Base-by-base conservation (phyloP, 176 grass and related monocot genomes). In the Oryza glaberrima region DNA sequence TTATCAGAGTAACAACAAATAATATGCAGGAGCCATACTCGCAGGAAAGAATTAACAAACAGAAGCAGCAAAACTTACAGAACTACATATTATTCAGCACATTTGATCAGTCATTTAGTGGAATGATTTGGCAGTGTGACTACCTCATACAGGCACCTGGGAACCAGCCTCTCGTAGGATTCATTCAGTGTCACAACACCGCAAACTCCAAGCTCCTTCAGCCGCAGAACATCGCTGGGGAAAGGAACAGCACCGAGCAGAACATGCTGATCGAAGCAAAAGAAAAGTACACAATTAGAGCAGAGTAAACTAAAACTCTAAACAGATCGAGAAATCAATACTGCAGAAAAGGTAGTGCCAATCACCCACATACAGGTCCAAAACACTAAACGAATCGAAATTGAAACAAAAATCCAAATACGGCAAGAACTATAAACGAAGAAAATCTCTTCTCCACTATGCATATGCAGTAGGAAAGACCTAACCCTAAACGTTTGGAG, bases 121-220 rank as follows among this genome's bases (percentile, higher is more conserved):
- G 5, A 6, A 82, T 73, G 23, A 44, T 30, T 65, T 66, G 70
- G 44, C 23, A 5, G 47, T 30, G 70, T 43, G 45, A 83, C 74
- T 84, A 98, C 96, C 87, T 86, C 76, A 54, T 98, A 98, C n/a
- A 98, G 67, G 26, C 88, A 90, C 47, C 60, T 76, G 56, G 96
- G 91, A 40, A 98, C 96, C 28, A 98, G 91, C 51, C 93, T 92
- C 88, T 98, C 96, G 67, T 95, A 98, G 19, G 93, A 94, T 81
- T 98, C 93, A 51, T 98, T 98, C 49, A 98, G 58, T 75, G 96
- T 98, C 52, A 98, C 89, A 11, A 98, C 93, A 28, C 96, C 93
- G 34, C 82, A 84, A 82, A 98, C 96, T 83, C 96, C 93, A 74
- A 98, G 89, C 76, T 87, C 72, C 88, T 96, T 92, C 67, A 98